Evolutionary conservation across 148 eudicot genomes (phyloP).

Genomic region (Rheum nobile): DNA sequence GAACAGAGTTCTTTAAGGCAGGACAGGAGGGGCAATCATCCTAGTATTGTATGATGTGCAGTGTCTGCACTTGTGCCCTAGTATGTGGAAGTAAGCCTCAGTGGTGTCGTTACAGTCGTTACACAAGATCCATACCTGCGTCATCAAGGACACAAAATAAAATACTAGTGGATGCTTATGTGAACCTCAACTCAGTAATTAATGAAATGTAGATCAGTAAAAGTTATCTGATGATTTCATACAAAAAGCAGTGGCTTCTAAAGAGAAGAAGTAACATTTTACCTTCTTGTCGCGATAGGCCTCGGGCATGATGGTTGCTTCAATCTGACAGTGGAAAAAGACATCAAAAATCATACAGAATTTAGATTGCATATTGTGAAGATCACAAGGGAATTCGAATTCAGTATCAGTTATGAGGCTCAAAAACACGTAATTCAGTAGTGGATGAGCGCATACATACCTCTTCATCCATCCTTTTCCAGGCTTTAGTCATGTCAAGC

Average conservation of each 20-base stretch:
- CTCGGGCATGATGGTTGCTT: constrained; percentile 88
- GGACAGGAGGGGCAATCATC: constrained; percentile 63
- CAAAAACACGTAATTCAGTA: not conserved
- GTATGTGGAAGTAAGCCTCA: constrained; percentile 76
- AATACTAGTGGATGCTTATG: too few species aligned
- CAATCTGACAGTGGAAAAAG: constrained; percentile 42
- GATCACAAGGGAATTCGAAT: not conserved
- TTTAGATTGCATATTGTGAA: not conserved
- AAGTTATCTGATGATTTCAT: not conserved
- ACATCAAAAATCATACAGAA: not conserved
- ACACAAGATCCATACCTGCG: constrained; percentile 80
- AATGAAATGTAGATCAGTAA: not conserved
- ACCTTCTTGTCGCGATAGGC: constrained; percentile 85
- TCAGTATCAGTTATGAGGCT: not conserved
- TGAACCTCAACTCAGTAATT: too few species aligned
- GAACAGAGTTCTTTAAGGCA: constrained; percentile 34
- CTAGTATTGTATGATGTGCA: constrained; percentile 86
- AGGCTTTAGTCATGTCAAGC: constrained; percentile 68
- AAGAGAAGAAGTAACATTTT: not conserved
- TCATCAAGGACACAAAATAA: too few species aligned
- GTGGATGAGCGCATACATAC: constrained; percentile 27
- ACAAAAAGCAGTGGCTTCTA: not conserved
- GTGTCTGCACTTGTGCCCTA: constrained; percentile 92
- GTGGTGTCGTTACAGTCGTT: constrained; percentile 96
- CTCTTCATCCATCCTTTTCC: constrained; percentile 90